phyloP scores from a whole-genome alignment of 2,329 filamentous ascomycete species.

The Fusarium pseudograminearum region DNA sequence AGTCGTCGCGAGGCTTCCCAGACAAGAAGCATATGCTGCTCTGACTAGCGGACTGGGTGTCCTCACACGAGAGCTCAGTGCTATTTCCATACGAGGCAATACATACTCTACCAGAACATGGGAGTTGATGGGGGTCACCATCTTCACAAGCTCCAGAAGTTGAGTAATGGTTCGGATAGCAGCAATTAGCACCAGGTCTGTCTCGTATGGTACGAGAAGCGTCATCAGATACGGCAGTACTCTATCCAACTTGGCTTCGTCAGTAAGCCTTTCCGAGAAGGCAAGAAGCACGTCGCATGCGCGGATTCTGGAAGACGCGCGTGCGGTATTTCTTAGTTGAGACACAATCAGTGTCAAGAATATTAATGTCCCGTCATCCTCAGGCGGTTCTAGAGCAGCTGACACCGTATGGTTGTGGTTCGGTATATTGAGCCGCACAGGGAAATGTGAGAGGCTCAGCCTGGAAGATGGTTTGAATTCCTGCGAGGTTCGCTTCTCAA shows the following conservation, averaged over 20 bases:
- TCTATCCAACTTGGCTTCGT: slow-evolving; percentile 95
- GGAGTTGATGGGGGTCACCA: slow-evolving; percentile 83
- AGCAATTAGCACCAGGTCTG: slow-evolving; percentile 86
- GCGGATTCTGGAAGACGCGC: slow-evolving; percentile 86
- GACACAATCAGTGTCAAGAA: slow-evolving; percentile 91
- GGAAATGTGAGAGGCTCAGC: slow-evolving; percentile 74
- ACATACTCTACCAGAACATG: slow-evolving; percentile 78
- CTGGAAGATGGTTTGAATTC: slow-evolving; percentile 50
- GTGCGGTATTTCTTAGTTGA: slow-evolving; percentile 88
- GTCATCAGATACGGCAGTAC: slow-evolving; percentile 91
- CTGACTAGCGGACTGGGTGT: slow-evolving; percentile 77
- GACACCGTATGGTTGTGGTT: slow-evolving; percentile 81
- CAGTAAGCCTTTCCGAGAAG: slow-evolving; percentile 89
- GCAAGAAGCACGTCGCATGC: slow-evolving; percentile 93
- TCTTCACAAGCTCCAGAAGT: slow-evolving; percentile 84
- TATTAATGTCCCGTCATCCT: slow-evolving; percentile 91
- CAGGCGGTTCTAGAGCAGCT: slow-evolving; percentile 68
- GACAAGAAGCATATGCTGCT: slow-evolving; percentile 91
- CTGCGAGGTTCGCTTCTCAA: slow-evolving; percentile 57
- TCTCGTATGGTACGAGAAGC: slow-evolving; percentile 79
- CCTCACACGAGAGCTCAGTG: slow-evolving; percentile 59
- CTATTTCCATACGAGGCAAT: slow-evolving; percentile 70
- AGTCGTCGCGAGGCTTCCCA: slow-evolving; percentile 88
- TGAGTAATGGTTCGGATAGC: slow-evolving; percentile 90
- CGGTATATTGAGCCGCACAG: slow-evolving; percentile 86